Evolutionary conservation across 352 stramenopile genomes (phyloP).

Genomic region (Globisporangium iwayamae): DNA sequence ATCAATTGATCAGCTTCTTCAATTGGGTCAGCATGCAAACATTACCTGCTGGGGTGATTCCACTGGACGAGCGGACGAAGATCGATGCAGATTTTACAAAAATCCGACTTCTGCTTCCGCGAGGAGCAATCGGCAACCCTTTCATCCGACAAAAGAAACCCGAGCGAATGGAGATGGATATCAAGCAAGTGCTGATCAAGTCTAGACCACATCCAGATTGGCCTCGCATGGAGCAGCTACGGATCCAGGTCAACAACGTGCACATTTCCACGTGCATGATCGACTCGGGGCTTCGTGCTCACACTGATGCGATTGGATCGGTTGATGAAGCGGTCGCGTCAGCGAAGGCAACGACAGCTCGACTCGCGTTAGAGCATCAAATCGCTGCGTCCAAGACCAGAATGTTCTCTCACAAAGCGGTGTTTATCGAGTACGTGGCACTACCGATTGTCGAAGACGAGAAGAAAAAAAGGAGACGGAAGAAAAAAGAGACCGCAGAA

Average conservation of each 20-base stretch:
- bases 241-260: conserved; percentile 34
- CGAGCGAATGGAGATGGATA: conserved; percentile 50
- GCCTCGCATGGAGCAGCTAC: conserved; percentile 41
- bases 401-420: conserved; percentile 26
- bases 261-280: conserved; percentile 42
- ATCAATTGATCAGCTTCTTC: conserved; percentile 64
- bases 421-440: conserved; percentile 50
- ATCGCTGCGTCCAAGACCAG: conserved; percentile 26
- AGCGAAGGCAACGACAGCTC: conserved; percentile 11
- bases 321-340: conserved; percentile 30
- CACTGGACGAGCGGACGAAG: conserved; percentile 47
- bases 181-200: conserved; percentile 34
- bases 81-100: conserved; percentile 38
- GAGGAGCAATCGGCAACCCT: conserved; percentile 39
- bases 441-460: conserved; percentile 31
- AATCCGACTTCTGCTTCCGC: conserved; percentile 44
- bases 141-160: conserved; percentile 35
- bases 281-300: conserved; percentile 16
- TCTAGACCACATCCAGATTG: conserved; percentile 46
- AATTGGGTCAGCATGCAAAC: conserved; percentile 55
- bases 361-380: conserved; percentile 13
- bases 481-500: conserved; percentile 2
- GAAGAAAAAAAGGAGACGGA: conserved; percentile 21
- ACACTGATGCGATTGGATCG: conserved; percentile 33
- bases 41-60: conserved; percentile 26